Evolutionary conservation across 2,329 filamentous ascomycete genomes (phyloP), one percentile per base, ranked within the genome.

Genomic region (Aspergillus pseudonomiae): DNA sequence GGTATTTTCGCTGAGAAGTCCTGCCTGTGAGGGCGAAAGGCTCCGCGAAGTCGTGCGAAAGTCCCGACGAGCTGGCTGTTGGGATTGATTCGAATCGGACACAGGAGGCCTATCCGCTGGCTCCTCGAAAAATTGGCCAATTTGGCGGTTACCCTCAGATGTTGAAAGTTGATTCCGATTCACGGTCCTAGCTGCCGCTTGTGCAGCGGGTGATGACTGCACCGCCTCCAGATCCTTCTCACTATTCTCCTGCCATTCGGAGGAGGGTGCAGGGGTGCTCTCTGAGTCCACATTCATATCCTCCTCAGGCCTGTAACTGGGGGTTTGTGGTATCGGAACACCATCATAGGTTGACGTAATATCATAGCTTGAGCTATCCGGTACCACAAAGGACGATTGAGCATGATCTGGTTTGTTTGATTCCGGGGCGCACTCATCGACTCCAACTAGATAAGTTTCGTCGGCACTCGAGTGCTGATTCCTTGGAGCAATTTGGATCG

Each of bases 141-240:
- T 60, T 26, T 74, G 66, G 9, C 36, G 60, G 21, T 53, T 61
- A 59, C 68, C 71, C 41, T 73, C 70, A 6, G 70, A 70, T 7
- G 66, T 53, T 1, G 63, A 63, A 16, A 77, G 80, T n/a, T 79
- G 73, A 54, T 77, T 76, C 41, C 79, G 76, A 28, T 74, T 75
- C 7, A 77, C 68, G 1, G 76, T 79, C 61, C 81, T 77, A 9
- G 77, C 76, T 14, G 78, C 78, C 11, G 80, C 81, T 4, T 77
- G 78, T 16, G 79, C 78, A 6, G 79, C 79, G 3, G 81, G 81
- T 12, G 82, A 82, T 3, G 81, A 82, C 16, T 75, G 75, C 59
- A 80, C 69, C 12, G 77, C 77, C 63, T 82, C 80, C 24, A 82
- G 67, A 6, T 75, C 73, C 3, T 77, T 80, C 1, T 78, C 79